phyloP scores from a whole-genome alignment of 805 yeast species.

The Naumovozyma dairenensis region DNA sequence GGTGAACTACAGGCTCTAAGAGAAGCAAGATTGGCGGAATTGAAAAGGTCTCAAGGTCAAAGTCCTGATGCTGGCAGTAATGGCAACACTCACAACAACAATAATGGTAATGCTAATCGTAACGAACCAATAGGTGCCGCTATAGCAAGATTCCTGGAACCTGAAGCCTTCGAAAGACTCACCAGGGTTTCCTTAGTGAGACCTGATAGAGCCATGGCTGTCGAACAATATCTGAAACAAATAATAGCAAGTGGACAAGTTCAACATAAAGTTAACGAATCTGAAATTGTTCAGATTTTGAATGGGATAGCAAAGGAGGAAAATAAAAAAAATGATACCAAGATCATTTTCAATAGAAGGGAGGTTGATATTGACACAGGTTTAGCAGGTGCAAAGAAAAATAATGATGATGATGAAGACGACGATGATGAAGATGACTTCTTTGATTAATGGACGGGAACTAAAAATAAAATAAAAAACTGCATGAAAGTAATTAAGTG shows the following conservation, averaged over 20 bases:
- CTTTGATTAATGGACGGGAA: slow-evolving; percentile 31
- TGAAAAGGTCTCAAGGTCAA: slow-evolving; percentile 40
- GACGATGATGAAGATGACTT: slow-evolving; percentile 35
- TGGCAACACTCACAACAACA: slow-evolving; percentile 9
- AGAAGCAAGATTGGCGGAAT: slow-evolving; percentile 81
- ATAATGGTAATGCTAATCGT: slow-evolving; percentile 6
- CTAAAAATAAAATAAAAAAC: too few species aligned
- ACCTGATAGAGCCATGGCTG: slow-evolving; percentile 84
- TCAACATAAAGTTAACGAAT: slow-evolving; percentile 58
- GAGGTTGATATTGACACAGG: slow-evolving; percentile 28
- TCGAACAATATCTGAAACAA: slow-evolving; percentile 67
- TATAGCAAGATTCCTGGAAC: slow-evolving; percentile 63
- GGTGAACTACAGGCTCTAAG: slow-evolving; percentile 87
- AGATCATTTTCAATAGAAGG: slow-evolving; percentile 53
- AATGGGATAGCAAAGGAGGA: slow-evolving; percentile 75
- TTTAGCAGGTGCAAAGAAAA: slow-evolving; percentile 27
- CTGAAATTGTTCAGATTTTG: slow-evolving; percentile 71
- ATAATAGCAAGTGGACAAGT: slow-evolving; percentile 72
- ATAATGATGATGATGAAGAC: slow-evolving; percentile 31
- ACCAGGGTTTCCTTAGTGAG: slow-evolving; percentile 80
- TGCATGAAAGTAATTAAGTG: too few species aligned
- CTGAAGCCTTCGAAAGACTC: slow-evolving; percentile 79
- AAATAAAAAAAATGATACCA: slow-evolving; percentile 49
- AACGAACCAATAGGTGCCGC: slow-evolving; percentile 14
- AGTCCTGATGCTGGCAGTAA: slow-evolving; percentile 32